A percentile compares a stretch with the other conserved stretches of the same genome.
These are phyloP conservation scores for Chalara sp. DNA, from an alignment of 2,329 filamentous ascomycete genomes.

Conservation along the genomic window DNA sequence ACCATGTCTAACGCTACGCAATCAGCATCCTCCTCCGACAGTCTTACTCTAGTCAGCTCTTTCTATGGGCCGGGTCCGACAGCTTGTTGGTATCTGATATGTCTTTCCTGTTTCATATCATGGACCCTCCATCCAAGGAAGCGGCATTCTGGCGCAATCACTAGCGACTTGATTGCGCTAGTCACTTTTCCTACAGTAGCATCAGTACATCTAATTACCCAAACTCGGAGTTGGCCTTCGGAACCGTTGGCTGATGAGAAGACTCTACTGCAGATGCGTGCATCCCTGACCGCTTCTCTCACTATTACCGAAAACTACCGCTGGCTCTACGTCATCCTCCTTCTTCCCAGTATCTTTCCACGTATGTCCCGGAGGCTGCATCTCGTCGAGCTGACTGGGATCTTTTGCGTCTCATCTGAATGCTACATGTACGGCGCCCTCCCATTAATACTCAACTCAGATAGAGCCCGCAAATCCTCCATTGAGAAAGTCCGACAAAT, in stretches of 20 bases:
- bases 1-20: not conserved
- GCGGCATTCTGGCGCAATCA: not conserved
- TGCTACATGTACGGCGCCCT: not conserved
- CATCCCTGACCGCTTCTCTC: not conserved
- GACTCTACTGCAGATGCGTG: not conserved
- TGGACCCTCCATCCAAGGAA: not conserved
- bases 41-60: not conserved
- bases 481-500: too few relatives aligned
- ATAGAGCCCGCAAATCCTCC: too few relatives aligned
- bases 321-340: not conserved
- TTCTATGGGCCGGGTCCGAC: slow-evolving; percentile 1
- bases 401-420: not conserved
- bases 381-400: not conserved
- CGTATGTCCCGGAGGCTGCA: not conserved
- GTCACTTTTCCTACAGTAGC: not conserved
- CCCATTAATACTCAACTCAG: not conserved
- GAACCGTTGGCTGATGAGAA: not conserved
- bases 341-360: not conserved
- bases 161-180: not conserved
- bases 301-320: not conserved
- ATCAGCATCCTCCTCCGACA: not conserved
- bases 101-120: slow-evolving; percentile 1
- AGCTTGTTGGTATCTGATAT: slow-evolving; percentile 1
- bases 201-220: not conserved
- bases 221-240: not conserved